Base-by-base conservation (phyloP, 805 yeast species). In the Pichia nanzhaoensis region DNA sequence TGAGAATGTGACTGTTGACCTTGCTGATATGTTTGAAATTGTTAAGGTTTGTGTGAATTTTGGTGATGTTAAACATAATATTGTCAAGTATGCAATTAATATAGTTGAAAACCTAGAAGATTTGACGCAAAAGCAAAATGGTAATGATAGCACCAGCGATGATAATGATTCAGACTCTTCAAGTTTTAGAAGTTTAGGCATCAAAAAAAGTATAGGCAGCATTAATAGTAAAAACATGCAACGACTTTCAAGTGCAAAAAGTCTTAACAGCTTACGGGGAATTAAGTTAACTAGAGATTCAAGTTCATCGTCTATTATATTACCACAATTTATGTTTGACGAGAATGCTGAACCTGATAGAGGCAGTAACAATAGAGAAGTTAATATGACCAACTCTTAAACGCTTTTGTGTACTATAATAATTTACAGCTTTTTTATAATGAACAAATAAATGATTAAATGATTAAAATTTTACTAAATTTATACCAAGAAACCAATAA, bases 401-500 rank as follows among this genome's bases (percentile, higher is more conserved):
- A 18, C 18, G 5, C 13, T 35, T 24, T 24, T 35, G 12, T 35
- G 20, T 35, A 35, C 16, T 17, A 10, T 7, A 7, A 24, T 24
- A 24, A 10, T 24, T 24, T 24, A 24, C 28, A 24, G 28, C 28
- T 24, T 24, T n/a, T 24, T 24, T 24, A 24, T 24, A 24, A 24
- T 19, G 20, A 35, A 35, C 20, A 10, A 35, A 13, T n/a, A 35
- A 35, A 16, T 18, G 20, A 35, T 19, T 24, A 7, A 7, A 24
- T 10, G 28, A 24, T 17, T 33, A 7, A 18, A 33, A n/a, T 20
- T 5, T 18, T 18, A 5, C 19, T 17, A 7, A 16, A 17, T 10
- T 24, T 27, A 22, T 6, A 37, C 32, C 44, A 65, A 62, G 32
- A 75, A 61, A 1, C 98, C 99, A 3, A 91, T 74, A 47, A 80